These are phyloP conservation scores for Bothriochloa decipiens DNA, from an alignment of 176 grass and related monocot genomes.

Conservation along the genomic window DNA sequence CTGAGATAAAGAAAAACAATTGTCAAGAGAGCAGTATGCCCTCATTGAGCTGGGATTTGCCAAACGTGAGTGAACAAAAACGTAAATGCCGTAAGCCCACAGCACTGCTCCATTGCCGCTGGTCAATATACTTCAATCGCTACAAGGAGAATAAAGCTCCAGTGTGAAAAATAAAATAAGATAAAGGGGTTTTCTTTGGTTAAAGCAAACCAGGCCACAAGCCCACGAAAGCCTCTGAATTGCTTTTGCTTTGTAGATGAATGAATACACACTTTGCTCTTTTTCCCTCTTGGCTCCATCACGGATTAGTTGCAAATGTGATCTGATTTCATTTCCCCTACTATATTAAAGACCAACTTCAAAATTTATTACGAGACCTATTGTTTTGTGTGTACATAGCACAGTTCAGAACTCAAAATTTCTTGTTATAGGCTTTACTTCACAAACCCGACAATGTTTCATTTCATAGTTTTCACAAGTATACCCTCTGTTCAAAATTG, in stretches of 20 bases:
- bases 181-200: slow-evolving; percentile 46
- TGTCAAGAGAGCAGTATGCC: not conserved
- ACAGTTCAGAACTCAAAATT: not conserved
- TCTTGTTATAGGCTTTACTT: not conserved
- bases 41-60: slow-evolving; percentile 1
- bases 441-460: not conserved
- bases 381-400: not conserved
- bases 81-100: not conserved
- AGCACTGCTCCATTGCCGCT: not conserved
- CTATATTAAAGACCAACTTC: not conserved
- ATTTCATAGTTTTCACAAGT: not conserved
- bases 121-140: slow-evolving; percentile 27
- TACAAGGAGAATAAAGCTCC: slow-evolving; percentile 54
- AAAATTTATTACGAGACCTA: not conserved
- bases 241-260: slow-evolving; percentile 59
- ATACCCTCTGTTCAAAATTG: too few species aligned
- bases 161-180: slow-evolving; percentile 27
- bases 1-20: not conserved
- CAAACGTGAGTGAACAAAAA: not conserved
- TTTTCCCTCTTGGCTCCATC: slow-evolving; percentile 10
- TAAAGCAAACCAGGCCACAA: slow-evolving; percentile 47
- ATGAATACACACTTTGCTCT: slow-evolving; percentile 34
- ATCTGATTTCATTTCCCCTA: not conserved
- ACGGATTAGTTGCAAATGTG: not conserved
- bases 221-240: slow-evolving; percentile 44